Percentiles rank a stretch among this genome's conserved stretches.
Evolutionary conservation across 805 yeast species (phyloP).

Genomic region (Hanseniaspora occidentalis): DNA sequence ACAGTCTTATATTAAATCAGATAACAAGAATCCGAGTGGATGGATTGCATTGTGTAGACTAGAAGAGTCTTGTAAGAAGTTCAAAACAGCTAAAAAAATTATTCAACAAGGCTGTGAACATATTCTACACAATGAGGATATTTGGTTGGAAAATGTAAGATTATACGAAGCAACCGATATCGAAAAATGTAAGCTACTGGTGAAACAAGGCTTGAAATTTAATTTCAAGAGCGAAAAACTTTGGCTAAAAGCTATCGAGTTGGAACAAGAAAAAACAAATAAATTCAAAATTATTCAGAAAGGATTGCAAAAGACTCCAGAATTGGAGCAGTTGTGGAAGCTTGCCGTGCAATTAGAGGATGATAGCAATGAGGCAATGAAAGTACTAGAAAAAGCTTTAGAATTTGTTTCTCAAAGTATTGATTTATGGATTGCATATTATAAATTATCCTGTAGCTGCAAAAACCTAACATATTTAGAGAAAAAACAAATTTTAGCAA

Average conservation of each 20-base stretch:
- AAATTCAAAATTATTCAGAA: constrained; percentile 43
- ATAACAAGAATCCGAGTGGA: constrained; percentile 60
- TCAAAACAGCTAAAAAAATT: constrained; percentile 41
- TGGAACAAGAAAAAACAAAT: constrained; percentile 46
- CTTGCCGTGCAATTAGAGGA: constrained; percentile 48
- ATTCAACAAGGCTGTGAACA: constrained; percentile 64
- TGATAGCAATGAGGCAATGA: constrained; percentile 33
- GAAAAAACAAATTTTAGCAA: constrained; percentile 42
- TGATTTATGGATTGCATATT: constrained; percentile 51
- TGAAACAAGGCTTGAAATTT: constrained; percentile 50
- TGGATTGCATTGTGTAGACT: constrained; percentile 83
- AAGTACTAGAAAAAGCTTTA: constrained; percentile 51
- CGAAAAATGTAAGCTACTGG: constrained; percentile 40
- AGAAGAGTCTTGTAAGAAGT: constrained; percentile 53
- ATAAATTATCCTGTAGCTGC: constrained; percentile 26
- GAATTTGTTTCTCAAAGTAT: constrained; percentile 55
- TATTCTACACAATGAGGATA: constrained; percentile 53
- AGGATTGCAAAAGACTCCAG: constrained; percentile 57
- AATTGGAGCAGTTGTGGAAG: constrained; percentile 53
- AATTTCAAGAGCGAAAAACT: constrained; percentile 45
- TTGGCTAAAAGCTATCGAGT: constrained; percentile 61
- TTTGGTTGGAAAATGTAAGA: constrained; percentile 75
- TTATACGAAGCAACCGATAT: constrained; percentile 30
- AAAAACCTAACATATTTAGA: constrained; percentile 22
- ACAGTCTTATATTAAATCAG: constrained; percentile 53